Percentiles rank a stretch among this genome's conserved stretches.
Conservation (phyloP, 805 yeast species). For the Grigorovia jiainica region DNA sequence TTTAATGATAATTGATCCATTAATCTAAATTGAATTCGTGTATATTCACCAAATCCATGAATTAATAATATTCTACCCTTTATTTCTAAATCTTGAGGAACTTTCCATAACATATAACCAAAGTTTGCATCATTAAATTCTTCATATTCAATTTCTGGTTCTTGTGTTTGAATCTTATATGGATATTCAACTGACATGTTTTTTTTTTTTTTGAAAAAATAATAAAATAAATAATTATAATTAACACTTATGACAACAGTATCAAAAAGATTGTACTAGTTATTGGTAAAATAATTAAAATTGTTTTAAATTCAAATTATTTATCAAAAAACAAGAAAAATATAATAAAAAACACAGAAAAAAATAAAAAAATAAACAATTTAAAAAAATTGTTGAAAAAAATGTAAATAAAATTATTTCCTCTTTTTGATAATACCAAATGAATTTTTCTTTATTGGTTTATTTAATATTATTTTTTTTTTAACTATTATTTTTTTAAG, state of each 20-base stretch:
- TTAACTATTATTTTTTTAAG: neutral
- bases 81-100: neutral
- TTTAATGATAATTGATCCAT: slow-evolving; percentile 41
- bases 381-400: no score
- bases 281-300: no score
- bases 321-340: no score
- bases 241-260: no score
- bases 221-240: no score
- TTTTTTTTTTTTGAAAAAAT: neutral
- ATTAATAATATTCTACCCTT: slow-evolving; percentile 52
- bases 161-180: slow-evolving; percentile 13
- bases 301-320: no score
- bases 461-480: neutral
- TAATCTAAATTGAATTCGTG: slow-evolving; percentile 38
- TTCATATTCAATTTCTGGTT: slow-evolving; percentile 17
- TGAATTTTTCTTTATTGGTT: neutral
- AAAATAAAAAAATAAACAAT: no score
- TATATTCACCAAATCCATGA: slow-evolving; percentile 66
- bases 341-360: no score
- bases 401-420: neutral
- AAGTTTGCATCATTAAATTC: slow-evolving; percentile 23
- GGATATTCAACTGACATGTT: slow-evolving; percentile 14
- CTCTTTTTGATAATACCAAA: neutral
- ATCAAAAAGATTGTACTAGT: no score
- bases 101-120: slow-evolving; percentile 24